Conservation (phyloP, 305 asterid species). For the Fraxinus dipetala region DNA sequence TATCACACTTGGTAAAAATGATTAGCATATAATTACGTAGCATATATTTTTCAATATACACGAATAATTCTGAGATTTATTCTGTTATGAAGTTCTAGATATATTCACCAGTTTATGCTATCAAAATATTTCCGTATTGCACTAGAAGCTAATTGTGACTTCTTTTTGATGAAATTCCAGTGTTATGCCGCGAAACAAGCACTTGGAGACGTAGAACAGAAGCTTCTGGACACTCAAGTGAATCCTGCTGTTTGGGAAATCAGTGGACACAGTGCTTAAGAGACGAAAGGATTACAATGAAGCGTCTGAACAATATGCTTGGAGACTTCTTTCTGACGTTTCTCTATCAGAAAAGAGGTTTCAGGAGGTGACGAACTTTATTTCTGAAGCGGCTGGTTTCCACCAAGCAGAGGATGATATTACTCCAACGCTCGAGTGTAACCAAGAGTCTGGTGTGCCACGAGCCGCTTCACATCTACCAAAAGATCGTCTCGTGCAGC, state of each 20-base stretch:
- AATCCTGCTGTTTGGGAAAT: conserved; percentile 80
- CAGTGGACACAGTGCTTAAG: conserved; percentile 67
- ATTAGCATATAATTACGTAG: neutral
- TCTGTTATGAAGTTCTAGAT: neutral
- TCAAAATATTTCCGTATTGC: neutral
- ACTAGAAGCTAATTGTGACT: neutral
- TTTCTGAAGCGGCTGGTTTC: conserved; percentile 44
- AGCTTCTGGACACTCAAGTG: conserved; percentile 56
- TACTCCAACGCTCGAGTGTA: neutral
- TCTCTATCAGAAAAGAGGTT: conserved; percentile 49
- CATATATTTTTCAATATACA: neutral
- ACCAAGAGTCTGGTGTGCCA: conserved; percentile 26
- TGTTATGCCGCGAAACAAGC: conserved; percentile 69
- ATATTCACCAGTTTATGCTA: neutral
- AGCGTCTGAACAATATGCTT: conserved; percentile 55
- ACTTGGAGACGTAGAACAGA: conserved; percentile 47
- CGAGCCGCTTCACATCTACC: conserved; percentile 34
- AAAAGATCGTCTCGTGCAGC: conserved; percentile 45
- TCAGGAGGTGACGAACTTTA: conserved; percentile 33
- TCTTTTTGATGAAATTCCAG: conserved; percentile 30
- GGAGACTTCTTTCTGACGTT: conserved; percentile 60
- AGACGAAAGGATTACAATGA: conserved; percentile 52
- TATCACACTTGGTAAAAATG: neutral
- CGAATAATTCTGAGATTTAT: neutral
- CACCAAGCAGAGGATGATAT: conserved; percentile 25